Evolutionary conservation across 2,329 filamentous ascomycete species (phyloP).

Genomic region (Botrytis sinoallii): DNA sequence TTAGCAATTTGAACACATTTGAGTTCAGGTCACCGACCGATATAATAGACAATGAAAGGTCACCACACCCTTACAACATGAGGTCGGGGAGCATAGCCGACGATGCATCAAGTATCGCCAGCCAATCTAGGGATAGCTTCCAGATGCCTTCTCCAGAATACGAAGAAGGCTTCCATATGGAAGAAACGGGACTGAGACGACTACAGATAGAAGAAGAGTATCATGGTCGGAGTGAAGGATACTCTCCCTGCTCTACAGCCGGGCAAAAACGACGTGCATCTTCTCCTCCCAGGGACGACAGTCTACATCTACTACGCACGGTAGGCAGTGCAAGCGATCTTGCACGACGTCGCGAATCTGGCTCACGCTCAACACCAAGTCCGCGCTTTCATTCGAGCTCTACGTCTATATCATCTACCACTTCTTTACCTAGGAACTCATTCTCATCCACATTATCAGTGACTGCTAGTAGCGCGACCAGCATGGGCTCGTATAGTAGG

Average conservation of each 20-base stretch:
- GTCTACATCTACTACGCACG: constrained; percentile 35
- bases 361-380: constrained; percentile 52
- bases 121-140: constrained; percentile 57
- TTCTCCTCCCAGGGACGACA: constrained; percentile 54
- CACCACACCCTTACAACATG: constrained; percentile 36
- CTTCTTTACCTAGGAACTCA: constrained; percentile 60
- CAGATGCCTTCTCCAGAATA: constrained; percentile 45
- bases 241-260: constrained; percentile 37
- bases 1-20: constrained; percentile 28
- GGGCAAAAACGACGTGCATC: constrained; percentile 64
- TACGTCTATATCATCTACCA: constrained; percentile 62
- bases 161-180: constrained; percentile 48
- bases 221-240: constrained; percentile 36
- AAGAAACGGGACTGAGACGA: constrained; percentile 50
- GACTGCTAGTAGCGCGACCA: constrained; percentile 61
- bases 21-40: constrained; percentile 37
- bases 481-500: constrained; percentile 58
- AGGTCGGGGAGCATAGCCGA: constrained; percentile 47
- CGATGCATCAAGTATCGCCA: constrained; percentile 48
- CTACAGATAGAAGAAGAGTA: constrained; percentile 52
- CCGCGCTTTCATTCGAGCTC: constrained; percentile 54
- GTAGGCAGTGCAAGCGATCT: constrained; percentile 38
- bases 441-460: constrained; percentile 61
- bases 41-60: constrained; percentile 34
- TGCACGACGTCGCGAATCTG: constrained; percentile 44